phyloP scores from a whole-genome alignment of 495 filamentous ascomycete genomes.

The Neurospora pannonica region DNA sequence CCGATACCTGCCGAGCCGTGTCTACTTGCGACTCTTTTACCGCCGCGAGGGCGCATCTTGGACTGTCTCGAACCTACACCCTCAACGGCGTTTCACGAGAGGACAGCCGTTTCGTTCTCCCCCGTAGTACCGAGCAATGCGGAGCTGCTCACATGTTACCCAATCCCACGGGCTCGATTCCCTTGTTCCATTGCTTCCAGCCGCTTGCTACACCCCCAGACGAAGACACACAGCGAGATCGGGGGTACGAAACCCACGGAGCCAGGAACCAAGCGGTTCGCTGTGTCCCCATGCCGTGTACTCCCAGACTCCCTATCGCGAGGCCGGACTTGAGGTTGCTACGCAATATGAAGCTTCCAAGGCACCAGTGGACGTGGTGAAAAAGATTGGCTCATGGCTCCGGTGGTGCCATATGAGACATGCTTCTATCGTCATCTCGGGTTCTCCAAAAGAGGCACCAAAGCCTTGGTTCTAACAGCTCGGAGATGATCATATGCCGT shows the following conservation, averaged over 20 bases:
- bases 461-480: not conserved
- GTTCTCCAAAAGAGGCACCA: not conserved
- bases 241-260: not conserved
- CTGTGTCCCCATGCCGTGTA: not conserved
- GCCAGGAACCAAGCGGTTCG: not conserved
- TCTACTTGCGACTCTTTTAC: not conserved
- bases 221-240: not conserved
- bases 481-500: not conserved
- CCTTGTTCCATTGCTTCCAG: not conserved
- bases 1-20: slow-evolving; percentile 10
- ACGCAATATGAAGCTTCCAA: not conserved
- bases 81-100: not conserved
- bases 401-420: not conserved
- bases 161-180: not conserved
- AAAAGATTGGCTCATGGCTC: not conserved
- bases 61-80: not conserved
- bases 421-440: not conserved
- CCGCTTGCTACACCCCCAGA: not conserved
- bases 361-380: not conserved
- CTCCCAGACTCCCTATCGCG: not conserved
- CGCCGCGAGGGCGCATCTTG: not conserved
- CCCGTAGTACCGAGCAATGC: not conserved
- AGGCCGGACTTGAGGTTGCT: not conserved
- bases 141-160: not conserved
- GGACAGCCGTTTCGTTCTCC: not conserved